phyloP scores from a whole-genome alignment of 1,284 basidiomycete genomes.

The Paramarasmius palmivorus region DNA sequence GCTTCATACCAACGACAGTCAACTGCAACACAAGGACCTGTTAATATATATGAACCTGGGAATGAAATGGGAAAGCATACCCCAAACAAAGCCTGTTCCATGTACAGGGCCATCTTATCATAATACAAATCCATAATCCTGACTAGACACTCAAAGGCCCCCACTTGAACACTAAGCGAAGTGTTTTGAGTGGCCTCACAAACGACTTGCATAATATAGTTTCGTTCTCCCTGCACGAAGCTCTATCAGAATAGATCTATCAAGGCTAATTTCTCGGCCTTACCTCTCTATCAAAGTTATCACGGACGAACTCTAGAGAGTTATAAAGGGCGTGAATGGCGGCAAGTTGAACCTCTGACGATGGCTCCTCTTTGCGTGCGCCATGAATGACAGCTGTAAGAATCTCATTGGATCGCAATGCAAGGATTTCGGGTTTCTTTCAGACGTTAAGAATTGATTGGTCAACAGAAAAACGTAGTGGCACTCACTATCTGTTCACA shows the following conservation, averaged over 20 bases:
- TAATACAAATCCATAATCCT: slow-evolving; percentile 98
- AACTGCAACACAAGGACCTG: slow-evolving; percentile 49
- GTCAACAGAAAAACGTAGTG: slow-evolving; percentile 8
- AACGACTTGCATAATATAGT: slow-evolving; percentile 99
- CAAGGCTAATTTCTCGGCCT: slow-evolving; percentile 22
- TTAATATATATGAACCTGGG: not conserved
- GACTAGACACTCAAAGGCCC: slow-evolving; percentile 94
- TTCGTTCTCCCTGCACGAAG: slow-evolving; percentile 82
- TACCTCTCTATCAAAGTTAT: slow-evolving; percentile 97
- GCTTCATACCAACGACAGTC: slow-evolving; percentile 98
- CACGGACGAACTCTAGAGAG: slow-evolving; percentile 96
- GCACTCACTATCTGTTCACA: slow-evolving; percentile 91
- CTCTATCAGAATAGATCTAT: slow-evolving; percentile 15
- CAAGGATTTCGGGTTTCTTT: slow-evolving; percentile 90
- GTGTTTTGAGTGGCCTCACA: slow-evolving; percentile 96
- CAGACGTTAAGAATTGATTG: slow-evolving; percentile 9
- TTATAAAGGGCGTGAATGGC: slow-evolving; percentile 94
- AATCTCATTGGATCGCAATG: slow-evolving; percentile 93
- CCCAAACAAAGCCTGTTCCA: slow-evolving; percentile 98
- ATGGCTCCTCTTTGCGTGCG: slow-evolving; percentile 94
- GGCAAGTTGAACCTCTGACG: slow-evolving; percentile 92
- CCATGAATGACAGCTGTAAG: slow-evolving; percentile 98
- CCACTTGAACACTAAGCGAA: slow-evolving; percentile 82
- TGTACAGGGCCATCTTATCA: slow-evolving; percentile 99
- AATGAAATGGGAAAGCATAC: slow-evolving; percentile 49